Evolutionary conservation across 2,329 filamentous ascomycete genomes (phyloP), one percentile per base, ranked within the genome.

Genomic region (Cadophora malorum): DNA sequence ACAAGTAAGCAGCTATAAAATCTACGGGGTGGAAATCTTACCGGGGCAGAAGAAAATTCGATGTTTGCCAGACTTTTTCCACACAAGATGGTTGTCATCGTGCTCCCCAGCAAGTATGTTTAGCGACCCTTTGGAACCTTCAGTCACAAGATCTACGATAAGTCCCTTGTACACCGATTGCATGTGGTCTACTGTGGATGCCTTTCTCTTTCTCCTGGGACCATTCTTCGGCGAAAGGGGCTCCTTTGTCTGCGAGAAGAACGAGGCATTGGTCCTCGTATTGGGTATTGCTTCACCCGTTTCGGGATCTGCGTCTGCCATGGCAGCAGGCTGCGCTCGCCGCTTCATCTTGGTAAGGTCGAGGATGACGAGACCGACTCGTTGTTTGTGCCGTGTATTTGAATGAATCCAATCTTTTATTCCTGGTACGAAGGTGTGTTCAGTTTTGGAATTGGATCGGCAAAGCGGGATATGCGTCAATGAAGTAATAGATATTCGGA

Each of bases 221-320:
- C 19, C 58, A 38, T 19, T 50, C 35, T 38, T 38, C 28, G 50
- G 52, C 25, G 47, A 16, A 4, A 19, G 2, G 14, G 47, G 14
- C 19, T 58, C 23, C 31, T 63, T 60, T 12, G 59, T 53, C 28
- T 38, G 25, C 19, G 55, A 35, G 14, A 35, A 63, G 38, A 63
- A 21, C 14, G 65, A 67, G 19, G 65, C 58, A 23, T 50, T 59
- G 60, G 47, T 63, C 49, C 47, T 41, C 8, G 65, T 67, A 10
- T 53, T 53, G 7, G 21, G 38, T 50, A 31, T 53, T 10, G 60
- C 49, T 49, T 67, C 65, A 14, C 60, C 65, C 7, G 65, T 67
- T 19, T 33, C 41, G 12, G 38, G 50, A 31, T 63, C 65, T 41
- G 63, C 59, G 8, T 67, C 65, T 52, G 58, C 65, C 21, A 53